Percentiles rank a stretch among this genome's conserved stretches.
Evolutionary conservation across 148 eudicot genomes (phyloP).

Genomic region (Simmondsia chinensis): DNA sequence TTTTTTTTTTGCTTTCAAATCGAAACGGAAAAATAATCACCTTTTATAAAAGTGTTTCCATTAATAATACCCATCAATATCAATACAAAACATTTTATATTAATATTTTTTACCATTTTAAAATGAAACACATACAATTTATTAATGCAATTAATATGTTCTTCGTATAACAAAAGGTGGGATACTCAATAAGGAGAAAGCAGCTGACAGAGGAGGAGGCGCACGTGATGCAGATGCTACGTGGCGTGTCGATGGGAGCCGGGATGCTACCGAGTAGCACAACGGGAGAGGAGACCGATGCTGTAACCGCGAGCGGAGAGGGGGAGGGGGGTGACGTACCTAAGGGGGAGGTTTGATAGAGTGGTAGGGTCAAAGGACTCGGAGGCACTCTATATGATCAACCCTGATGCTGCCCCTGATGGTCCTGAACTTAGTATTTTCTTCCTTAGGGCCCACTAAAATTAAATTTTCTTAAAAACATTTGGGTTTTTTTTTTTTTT

Average conservation of each 20-base stretch:
- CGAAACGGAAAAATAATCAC: too few species aligned
- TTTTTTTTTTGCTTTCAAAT: too few species aligned
- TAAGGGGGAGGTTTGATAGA: conserved; percentile 73
- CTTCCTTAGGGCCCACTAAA: conserved; percentile 61
- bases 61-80: too few species aligned
- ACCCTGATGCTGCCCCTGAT: conserved; percentile 52
- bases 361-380: conserved; percentile 84
- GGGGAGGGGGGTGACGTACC: conserved; percentile 60
- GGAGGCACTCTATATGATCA: conserved; percentile 75
- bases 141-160: too few species aligned
- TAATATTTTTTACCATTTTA: too few species aligned
- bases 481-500: too few species aligned
- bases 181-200: conserved; percentile 63
- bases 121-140: too few species aligned
- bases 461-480: too few species aligned
- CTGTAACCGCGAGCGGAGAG: not conserved
- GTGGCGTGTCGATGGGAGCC: conserved; percentile 92
- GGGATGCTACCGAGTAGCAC: conserved; percentile 58
- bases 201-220: conserved; percentile 62
- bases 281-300: conserved; percentile 16
- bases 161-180: too few species aligned
- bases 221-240: conserved; percentile 55
- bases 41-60: too few species aligned
- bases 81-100: too few species aligned
- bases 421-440: conserved; percentile 82